Conservation (phyloP, 805 yeast species). For the Candida coquimbonensis region DNA sequence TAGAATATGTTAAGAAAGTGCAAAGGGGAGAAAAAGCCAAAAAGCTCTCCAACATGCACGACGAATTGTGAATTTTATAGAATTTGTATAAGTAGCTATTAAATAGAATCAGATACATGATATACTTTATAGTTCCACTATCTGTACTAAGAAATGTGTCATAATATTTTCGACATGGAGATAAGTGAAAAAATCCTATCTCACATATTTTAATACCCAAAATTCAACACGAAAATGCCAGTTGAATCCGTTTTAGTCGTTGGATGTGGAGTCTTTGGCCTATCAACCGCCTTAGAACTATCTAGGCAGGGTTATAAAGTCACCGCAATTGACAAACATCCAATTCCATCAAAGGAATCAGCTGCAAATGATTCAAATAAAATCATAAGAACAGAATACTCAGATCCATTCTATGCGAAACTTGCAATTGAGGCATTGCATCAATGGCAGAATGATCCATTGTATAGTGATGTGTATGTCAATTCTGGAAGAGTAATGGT, state of each 20-base stretch:
- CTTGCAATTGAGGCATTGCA: constrained; percentile 39
- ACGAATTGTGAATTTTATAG: constrained; percentile 10
- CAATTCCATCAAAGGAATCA: constrained; percentile 38
- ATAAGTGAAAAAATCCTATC: neutral
- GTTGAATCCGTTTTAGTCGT: constrained; percentile 17
- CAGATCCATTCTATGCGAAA: constrained; percentile 34
- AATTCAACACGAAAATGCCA: too few species aligned
- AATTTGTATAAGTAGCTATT: neutral
- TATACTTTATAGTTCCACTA: too few species aligned
- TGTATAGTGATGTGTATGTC: constrained; percentile 27
- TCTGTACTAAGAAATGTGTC: too few species aligned
- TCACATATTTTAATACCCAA: too few species aligned
- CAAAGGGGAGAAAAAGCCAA: constrained; percentile 20
- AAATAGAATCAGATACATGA: too few species aligned
- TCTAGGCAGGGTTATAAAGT: constrained; percentile 26
- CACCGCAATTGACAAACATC: constrained; percentile 32
- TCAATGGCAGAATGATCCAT: constrained; percentile 31
- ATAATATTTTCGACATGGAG: neutral
- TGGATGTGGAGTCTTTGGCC: constrained; percentile 42
- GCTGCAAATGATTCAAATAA: constrained; percentile 45
- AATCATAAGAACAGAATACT: constrained; percentile 41
- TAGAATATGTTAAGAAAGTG: constrained; percentile 15
- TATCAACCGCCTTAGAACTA: constrained; percentile 35
- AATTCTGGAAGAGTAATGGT: constrained; percentile 38
- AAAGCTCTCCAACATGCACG: constrained; percentile 8